Percentiles rank a stretch among this genome's conserved stretches.
Conservation (phyloP, 208 protist species). For the Endotrypanum monterogeii region DNA sequence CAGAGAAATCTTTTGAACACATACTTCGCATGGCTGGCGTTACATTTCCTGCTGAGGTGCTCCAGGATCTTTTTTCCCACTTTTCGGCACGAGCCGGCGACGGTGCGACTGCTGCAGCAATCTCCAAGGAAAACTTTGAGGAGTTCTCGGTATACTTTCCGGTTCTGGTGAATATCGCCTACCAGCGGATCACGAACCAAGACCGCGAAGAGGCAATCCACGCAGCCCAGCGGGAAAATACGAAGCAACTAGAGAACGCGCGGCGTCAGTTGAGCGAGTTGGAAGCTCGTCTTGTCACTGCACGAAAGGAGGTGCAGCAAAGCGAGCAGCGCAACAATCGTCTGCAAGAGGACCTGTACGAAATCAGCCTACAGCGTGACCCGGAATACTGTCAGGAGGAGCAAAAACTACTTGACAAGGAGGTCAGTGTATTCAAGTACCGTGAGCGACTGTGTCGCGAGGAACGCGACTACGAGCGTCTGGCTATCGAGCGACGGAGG, state of each 20-base stretch:
- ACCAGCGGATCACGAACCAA: conserved; percentile 65
- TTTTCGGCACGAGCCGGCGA: conserved; percentile 35
- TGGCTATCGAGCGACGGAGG: conserved; percentile 63
- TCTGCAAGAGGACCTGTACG: conserved; percentile 56
- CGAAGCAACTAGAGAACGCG: conserved; percentile 33
- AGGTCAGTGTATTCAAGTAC: conserved; percentile 80
- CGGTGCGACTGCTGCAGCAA: conserved; percentile 18
- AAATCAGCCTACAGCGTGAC: conserved; percentile 44
- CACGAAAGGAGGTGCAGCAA: conserved; percentile 36
- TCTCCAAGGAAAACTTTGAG: conserved; percentile 58
- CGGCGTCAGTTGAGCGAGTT: conserved; percentile 48
- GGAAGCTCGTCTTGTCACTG: conserved; percentile 42
- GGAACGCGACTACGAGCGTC: conserved; percentile 74
- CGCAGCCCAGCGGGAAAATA: conserved; percentile 44
- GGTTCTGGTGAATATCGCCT: conserved; percentile 71
- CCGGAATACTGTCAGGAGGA: conserved; percentile 58
- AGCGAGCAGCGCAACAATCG: conserved; percentile 44
- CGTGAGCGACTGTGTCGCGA: conserved; percentile 64
- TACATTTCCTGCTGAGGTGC: conserved; percentile 54
- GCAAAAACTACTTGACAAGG: conserved; percentile 75
- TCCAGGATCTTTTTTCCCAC: conserved; percentile 56
- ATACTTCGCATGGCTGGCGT: conserved; percentile 63
- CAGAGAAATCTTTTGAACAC: conserved; percentile 45
- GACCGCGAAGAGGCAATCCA: conserved; percentile 54
- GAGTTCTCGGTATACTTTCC: conserved; percentile 65